These are phyloP conservation scores for Lanmaoa pseudosensibilis DNA, from an alignment of 768 basidiomycete genomes.

Conservation along the genomic window DNA sequence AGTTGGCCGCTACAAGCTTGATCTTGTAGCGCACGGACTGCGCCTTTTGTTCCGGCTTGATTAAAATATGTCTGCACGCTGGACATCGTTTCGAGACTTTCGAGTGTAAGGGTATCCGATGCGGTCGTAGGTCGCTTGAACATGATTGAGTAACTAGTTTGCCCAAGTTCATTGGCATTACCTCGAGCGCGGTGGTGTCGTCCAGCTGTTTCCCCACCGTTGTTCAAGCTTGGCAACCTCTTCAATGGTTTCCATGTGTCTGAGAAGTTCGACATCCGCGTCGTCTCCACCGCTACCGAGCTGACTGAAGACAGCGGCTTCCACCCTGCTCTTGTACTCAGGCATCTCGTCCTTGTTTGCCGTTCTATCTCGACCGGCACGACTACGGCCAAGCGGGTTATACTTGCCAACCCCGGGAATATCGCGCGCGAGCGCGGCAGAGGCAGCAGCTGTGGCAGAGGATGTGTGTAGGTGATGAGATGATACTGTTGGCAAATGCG, in stretches of 20 bases:
- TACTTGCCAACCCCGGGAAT: constrained; percentile 81
- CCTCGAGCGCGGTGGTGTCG: constrained; percentile 61
- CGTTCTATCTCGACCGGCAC: constrained; percentile 57
- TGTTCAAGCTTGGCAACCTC: constrained; percentile 74
- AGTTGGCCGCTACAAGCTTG: constrained; percentile 93
- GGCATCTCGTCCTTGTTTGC: constrained; percentile 75
- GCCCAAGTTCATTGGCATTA: constrained; percentile 27
- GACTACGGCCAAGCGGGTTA: constrained; percentile 55
- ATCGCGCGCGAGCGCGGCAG: constrained; percentile 85
- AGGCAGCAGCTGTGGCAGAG: constrained; percentile 86
- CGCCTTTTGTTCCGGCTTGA: constrained; percentile 97
- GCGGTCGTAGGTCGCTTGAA: constrained; percentile 75
- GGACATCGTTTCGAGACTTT: constrained; percentile 97
- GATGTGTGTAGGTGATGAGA: constrained; percentile 76
- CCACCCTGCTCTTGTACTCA: constrained; percentile 72
- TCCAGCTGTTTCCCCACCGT: constrained; percentile 83
- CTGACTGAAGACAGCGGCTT: constrained; percentile 55
- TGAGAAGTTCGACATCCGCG: constrained; percentile 69
- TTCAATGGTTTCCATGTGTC: constrained; percentile 56
- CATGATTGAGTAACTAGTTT: not conserved
- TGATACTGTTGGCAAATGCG: constrained; percentile 47
- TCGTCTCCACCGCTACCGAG: constrained; percentile 62
- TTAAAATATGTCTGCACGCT: constrained; percentile 91
- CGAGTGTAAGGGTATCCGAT: constrained; percentile 88
- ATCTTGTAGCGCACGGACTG: constrained; percentile 95